Conservation (phyloP, 192 early-diverging fungal species). For the Paraglomus brasilianum region DNA sequence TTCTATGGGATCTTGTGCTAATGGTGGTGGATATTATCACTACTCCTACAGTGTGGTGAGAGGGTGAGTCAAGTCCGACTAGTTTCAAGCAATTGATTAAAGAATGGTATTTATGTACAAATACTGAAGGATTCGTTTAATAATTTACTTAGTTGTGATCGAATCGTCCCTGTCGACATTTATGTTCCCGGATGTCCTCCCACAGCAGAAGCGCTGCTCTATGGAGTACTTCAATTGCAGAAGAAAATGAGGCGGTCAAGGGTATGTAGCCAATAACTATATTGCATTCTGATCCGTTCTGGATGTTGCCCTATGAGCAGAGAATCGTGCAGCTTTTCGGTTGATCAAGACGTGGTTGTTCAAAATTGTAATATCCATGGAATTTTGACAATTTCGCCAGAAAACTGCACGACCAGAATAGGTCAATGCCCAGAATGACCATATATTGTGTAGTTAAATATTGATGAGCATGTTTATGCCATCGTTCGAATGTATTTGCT, state of each 20-base stretch:
- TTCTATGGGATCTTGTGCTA: slow-evolving; percentile 97
- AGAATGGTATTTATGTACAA: neutral
- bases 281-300: neutral
- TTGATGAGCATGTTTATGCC: too few relatives aligned
- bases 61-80: slow-evolving; percentile 33
- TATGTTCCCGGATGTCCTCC: slow-evolving; percentile 99
- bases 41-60: slow-evolving; percentile 96
- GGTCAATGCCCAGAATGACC: too few relatives aligned
- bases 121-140: neutral
- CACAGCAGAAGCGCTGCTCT: slow-evolving; percentile 94
- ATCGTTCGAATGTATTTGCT: too few relatives aligned
- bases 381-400: neutral
- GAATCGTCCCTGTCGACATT: slow-evolving; percentile 92
- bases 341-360: neutral
- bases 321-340: neutral
- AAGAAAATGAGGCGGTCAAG: slow-evolving; percentile 91
- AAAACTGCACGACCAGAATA: too few relatives aligned
- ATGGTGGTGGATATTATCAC: slow-evolving; percentile 98
- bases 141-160: slow-evolving; percentile 79
- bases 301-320: neutral
- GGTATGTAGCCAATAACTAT: slow-evolving; percentile 30
- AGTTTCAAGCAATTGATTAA: neutral
- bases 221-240: slow-evolving; percentile 95
- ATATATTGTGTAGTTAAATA: too few relatives aligned
- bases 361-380: too few relatives aligned